Evolutionary conservation across 345 rosid genomes (phyloP).

Genomic region (Pistacia integerrima): DNA sequence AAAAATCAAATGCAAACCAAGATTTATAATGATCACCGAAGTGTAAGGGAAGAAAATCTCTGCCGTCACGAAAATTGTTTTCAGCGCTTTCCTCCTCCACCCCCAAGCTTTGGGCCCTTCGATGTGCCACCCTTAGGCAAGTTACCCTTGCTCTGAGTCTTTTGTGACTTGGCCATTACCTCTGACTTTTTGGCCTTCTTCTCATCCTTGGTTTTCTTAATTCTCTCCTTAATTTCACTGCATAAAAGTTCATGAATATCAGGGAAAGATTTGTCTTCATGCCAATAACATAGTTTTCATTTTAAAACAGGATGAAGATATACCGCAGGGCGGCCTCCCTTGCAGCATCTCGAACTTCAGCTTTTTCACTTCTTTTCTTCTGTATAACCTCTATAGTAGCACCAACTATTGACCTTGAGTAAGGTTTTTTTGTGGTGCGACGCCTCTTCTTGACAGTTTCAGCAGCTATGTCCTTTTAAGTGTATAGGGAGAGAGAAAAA

Average conservation of each 20-base stretch:
- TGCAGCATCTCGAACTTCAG: slow-evolving; percentile 72
- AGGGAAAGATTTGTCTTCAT: too few relatives aligned
- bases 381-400: slow-evolving; percentile 75
- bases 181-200: slow-evolving; percentile 86
- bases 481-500: too few relatives aligned
- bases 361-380: slow-evolving; percentile 65
- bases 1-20: too few relatives aligned
- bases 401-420: slow-evolving; percentile 75
- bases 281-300: too few relatives aligned
- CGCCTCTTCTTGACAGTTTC: slow-evolving; percentile 68
- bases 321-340: slow-evolving; percentile 67
- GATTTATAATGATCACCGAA: too few relatives aligned
- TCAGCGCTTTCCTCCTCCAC: slow-evolving; percentile 70
- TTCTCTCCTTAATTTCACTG: slow-evolving; percentile 84
- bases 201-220: slow-evolving; percentile 82
- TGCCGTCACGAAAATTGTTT: too few relatives aligned
- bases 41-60: too few relatives aligned
- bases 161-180: slow-evolving; percentile 54
- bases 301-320: background rate
- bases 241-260: too few relatives aligned
- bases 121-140: slow-evolving; percentile 50
- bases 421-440: slow-evolving; percentile 59
- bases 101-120: slow-evolving; percentile 66
- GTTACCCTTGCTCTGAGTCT: slow-evolving; percentile 40
- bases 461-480: slow-evolving; percentile 47